A percentile compares a stretch with the other conserved stretches of the same genome.
These are phyloP conservation scores for Trichoderma polysporum DNA, from an alignment of 2,329 filamentous ascomycete genomes.

Conservation along the genomic window DNA sequence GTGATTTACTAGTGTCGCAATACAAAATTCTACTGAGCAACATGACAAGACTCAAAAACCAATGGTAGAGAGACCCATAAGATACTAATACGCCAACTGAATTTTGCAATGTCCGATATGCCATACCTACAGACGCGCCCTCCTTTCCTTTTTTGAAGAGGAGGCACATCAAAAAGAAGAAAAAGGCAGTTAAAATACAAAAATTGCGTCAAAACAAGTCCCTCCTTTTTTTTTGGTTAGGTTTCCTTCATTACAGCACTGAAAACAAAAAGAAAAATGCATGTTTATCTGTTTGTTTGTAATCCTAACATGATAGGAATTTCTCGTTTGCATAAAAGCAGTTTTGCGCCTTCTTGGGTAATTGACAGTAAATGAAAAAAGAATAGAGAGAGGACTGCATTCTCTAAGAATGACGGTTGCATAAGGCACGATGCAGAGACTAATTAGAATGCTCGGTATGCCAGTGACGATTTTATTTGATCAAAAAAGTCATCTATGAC, in stretches of 20 bases:
- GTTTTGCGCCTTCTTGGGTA: constrained; percentile 1
- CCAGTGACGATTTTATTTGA: constrained; percentile 3
- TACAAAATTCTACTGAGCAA: not conserved
- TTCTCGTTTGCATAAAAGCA: not conserved
- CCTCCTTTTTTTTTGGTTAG: not conserved
- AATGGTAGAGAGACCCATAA: not conserved
- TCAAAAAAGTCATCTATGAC: constrained; percentile 11
- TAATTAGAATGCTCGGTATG: constrained; percentile 3
- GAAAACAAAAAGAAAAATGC: not conserved
- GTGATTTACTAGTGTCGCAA: not conserved
- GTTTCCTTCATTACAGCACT: not conserved
- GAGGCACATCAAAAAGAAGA: not conserved
- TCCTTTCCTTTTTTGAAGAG: not conserved
- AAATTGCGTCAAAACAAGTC: not conserved
- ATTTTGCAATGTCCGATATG: constrained; percentile 9
- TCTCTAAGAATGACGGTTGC: constrained; percentile 1
- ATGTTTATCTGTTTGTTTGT: not conserved
- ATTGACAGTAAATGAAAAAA: constrained; percentile 8
- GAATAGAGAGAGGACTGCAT: not conserved
- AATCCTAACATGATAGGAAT: not conserved
- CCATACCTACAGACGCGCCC: not conserved
- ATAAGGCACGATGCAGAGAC: not conserved
- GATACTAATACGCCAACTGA: constrained; percentile 8
- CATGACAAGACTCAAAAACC: not conserved
- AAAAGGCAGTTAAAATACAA: not conserved